Evolutionary conservation across 1,284 basidiomycete species (phyloP), one percentile per base, ranked within the genome.

Genomic region (Sanguinoderma infundibulare): DNA sequence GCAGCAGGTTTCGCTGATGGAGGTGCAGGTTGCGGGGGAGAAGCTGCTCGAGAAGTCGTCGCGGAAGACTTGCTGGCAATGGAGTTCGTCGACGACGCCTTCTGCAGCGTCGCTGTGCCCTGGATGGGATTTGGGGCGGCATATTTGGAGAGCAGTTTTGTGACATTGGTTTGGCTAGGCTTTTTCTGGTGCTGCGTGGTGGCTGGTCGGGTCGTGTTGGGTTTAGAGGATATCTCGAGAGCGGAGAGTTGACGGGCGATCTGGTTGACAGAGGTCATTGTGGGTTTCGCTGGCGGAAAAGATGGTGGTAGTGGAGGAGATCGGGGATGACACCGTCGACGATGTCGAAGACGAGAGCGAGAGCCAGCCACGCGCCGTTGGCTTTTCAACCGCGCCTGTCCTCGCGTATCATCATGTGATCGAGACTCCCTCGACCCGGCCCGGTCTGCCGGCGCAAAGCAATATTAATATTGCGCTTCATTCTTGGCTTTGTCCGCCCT

Each of bases 61-160:
- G 53, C 34, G 38, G 53, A 32, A 64, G 58, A 68, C 46, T 74
- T 61, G 69, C 66, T 66, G 17, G 69, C 59, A 35, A 72, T 36
- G 39, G 72, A 66, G 7, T 63, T 64, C 12, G 65, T 61, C 3
- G 72, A 70, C 5, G 69, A 53, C 36, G 70, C 69, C 65, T 69
- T 70, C 34, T 69, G 60, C 46, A 71, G 61, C 28, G 67, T 60
- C 14, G 62, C 50, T 15, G 65, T 54, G 17, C 62, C 36, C 3
- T 71, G 69, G 32, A 77, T 72, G 47, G 82, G 80, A 66, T 85
- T 81, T 0, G 88, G 86, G 6, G 87, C 81, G 8, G 86, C 85
- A 64, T 82, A 89, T 73, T 90, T 90, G 1, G 84, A 84, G 55
- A 89, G 79, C 6, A 91, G 79, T 70, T 88, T 90, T n/a, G 85